Evolutionary conservation across 2,329 filamentous ascomycete species (phyloP), one percentile per base, ranked within the genome.

Genomic region (Aureobasidium sp.): DNA sequence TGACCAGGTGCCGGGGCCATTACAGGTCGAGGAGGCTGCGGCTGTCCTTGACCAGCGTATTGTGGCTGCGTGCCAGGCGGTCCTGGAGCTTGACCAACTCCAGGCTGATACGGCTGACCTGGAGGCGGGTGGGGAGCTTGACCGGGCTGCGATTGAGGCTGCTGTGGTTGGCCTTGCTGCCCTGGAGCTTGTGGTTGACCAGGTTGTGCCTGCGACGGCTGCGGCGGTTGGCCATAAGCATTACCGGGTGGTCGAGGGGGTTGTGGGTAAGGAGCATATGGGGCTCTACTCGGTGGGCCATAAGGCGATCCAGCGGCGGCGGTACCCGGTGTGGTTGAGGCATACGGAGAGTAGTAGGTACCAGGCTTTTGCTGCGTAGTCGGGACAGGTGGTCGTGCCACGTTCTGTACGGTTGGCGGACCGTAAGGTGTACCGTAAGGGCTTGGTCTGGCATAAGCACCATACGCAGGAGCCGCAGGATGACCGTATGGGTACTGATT

Each of bases 291-390:
- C 10, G 61, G 64, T 10, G 64, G 62, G 21, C 59, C 64, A 59
- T 65, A 65, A 3, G 62, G 62, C 11, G 64, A 65, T 5, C 37
- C 55, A 25, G 59, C 54, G 36, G 58, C 44, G 32, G 60, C 59
- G 29, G 61, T 41, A 39, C 54, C 59, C n/a, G 62, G 64, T 32
- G 64, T 62, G 32, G 63, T 65, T 3, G 63, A 54, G n/a, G 65
- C 65, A 52, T 66, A 66, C 11, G 65, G 65, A 27, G 65, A 66
- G 25, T 65, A 66, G 49, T 66, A 66, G 10, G 60, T 64, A 9
- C 63, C 65, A 32, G 62, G 63, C 39, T 59, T 63, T 30, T 65
- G 63, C 15, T 63, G 62, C 27, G 62, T 47, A 7, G 63, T 59
- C 5, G 63, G 63, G 2, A 59, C 54, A 30, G 62, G 58, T 4